phyloP scores from a whole-genome alignment of 371 early-diverging fungal genomes.

The Mucor sp. region DNA sequence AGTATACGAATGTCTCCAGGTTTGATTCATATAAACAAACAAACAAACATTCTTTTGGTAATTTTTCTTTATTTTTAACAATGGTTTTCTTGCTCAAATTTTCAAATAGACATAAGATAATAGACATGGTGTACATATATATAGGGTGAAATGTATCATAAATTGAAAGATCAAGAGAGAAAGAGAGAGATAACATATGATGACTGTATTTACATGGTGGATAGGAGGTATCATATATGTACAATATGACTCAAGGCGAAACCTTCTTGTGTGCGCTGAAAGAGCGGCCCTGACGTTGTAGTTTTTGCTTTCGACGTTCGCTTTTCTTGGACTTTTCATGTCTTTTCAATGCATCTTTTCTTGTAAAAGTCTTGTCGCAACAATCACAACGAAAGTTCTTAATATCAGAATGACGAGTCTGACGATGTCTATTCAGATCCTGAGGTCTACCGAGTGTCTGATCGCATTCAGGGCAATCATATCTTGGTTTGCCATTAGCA shows the following conservation, averaged over 20 bases:
- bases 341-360: constrained; percentile 2
- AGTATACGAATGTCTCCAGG: background rate
- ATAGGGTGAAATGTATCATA: background rate
- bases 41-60: background rate
- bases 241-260: background rate
- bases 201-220: background rate
- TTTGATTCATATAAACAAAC: background rate
- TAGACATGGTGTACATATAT: background rate
- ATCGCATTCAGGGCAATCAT: background rate
- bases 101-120: background rate
- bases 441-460: background rate
- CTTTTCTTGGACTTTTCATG: background rate
- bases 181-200: background rate
- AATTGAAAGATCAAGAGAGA: background rate
- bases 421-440: background rate
- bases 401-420: background rate
- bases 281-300: background rate
- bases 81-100: background rate
- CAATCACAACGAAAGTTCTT: background rate
- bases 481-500: background rate
- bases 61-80: background rate
- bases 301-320: background rate
- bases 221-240: background rate
- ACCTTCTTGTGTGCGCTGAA: background rate
- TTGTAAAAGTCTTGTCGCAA: background rate